A percentile compares a stretch with the other conserved stretches of the same genome.
Conservation (phyloP, 768 basidiomycete genomes). For the Auriculariales sp. region DNA sequence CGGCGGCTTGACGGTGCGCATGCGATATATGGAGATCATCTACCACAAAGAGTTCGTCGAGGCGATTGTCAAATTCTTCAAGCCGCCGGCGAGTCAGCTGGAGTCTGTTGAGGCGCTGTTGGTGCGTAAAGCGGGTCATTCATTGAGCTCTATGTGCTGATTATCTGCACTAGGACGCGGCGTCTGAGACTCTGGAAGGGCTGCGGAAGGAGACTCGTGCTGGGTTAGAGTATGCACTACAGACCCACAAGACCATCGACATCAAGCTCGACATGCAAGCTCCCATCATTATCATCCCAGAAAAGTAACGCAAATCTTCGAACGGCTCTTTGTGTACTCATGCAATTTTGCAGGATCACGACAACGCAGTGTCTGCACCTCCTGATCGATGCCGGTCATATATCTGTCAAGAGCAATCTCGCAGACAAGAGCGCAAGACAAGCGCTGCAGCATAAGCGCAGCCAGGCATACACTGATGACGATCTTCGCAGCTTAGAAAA, state of each 20-base stretch:
- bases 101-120: conserved; percentile 91
- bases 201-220: conserved; percentile 87
- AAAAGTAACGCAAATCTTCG: conserved; percentile 42
- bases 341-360: conserved; percentile 40
- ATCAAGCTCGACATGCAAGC: conserved; percentile 95
- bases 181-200: conserved; percentile 86
- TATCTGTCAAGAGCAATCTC: conserved; percentile 81
- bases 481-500: conserved; percentile 79
- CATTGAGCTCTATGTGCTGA: too few relatives aligned
- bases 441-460: conserved; percentile 68
- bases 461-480: conserved; percentile 70
- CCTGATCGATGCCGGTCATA: conserved; percentile 91
- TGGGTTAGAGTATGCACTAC: conserved; percentile 83
- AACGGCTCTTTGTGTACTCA: background rate
- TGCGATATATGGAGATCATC: conserved; percentile 94
- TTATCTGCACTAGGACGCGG: conserved; percentile 46
- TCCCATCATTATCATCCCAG: conserved; percentile 92
- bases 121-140: conserved; percentile 25
- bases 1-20: conserved; percentile 71
- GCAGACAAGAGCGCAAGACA: conserved; percentile 71
- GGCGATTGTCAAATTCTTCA: conserved; percentile 81
- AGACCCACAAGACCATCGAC: conserved; percentile 90
- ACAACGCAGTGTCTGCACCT: conserved; percentile 69
- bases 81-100: conserved; percentile 84
- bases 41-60: conserved; percentile 92